Percentiles rank a stretch among this genome's conserved stretches.
phyloP scores from a whole-genome alignment of 2,329 filamentous ascomycete genomes.

The Aspergillus tubingensis region DNA sequence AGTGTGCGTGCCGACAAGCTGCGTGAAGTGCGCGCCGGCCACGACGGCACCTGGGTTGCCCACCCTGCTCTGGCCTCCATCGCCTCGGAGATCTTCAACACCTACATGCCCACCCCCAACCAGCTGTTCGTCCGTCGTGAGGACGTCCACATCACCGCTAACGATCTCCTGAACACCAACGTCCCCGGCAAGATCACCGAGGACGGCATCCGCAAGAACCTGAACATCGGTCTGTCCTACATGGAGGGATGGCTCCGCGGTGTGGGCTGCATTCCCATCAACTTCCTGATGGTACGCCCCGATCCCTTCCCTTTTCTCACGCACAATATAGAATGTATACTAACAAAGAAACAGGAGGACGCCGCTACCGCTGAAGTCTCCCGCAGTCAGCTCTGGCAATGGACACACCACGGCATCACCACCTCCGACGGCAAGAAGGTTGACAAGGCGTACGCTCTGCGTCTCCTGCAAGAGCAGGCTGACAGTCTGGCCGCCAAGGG shows the following conservation, averaged over 20 bases:
- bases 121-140: constrained; percentile 89
- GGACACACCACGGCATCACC: constrained; percentile 72
- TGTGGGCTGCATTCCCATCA: constrained; percentile 94
- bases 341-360: constrained; percentile 62
- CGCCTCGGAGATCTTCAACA: constrained; percentile 91
- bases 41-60: constrained; percentile 97
- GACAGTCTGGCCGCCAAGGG: constrained; percentile 73
- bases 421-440: constrained; percentile 89
- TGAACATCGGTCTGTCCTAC: constrained; percentile 94
- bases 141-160: constrained; percentile 80
- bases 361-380: constrained; percentile 96
- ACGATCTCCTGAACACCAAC: constrained; percentile 97
- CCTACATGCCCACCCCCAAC: constrained; percentile 98
- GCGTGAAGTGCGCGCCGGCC: constrained; percentile 89
- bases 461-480: constrained; percentile 82
- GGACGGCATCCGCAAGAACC: constrained; percentile 93
- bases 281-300: constrained; percentile 77
- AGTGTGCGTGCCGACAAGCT: constrained; percentile 93
- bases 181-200: constrained; percentile 90
- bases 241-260: constrained; percentile 99
- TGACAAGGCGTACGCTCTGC: constrained; percentile 87
- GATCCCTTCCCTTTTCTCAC: too few relatives aligned
- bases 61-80: constrained; percentile 90
- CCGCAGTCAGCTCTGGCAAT: constrained; percentile 94
- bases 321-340: background rate